Evolutionary conservation across 129 eudicot species (phyloP).

Genomic region (Daucus carota): DH1_v3.0 NC_030381.2:33952501-33953000

Average conservation of each 20-base stretch:
- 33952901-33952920: too few relatives aligned
- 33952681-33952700: neutral
- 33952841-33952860: neutral
- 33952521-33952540: slow-evolving; percentile 80
- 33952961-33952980: neutral
- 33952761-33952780: slow-evolving; percentile 64
- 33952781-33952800: slow-evolving; percentile 82
- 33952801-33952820: slow-evolving; percentile 28
- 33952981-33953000: neutral
- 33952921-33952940: too few relatives aligned
- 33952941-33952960: neutral
- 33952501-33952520: slow-evolving; percentile 68
- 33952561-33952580: slow-evolving; percentile 65
- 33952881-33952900: too few relatives aligned
- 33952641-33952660: neutral
- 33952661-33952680: neutral
- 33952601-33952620: slow-evolving; percentile 64
- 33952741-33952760: slow-evolving; percentile 63
- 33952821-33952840: neutral
- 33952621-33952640: slow-evolving; percentile 29
- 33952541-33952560: slow-evolving; percentile 79
- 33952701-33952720: slow-evolving; percentile 69
- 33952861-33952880: neutral
- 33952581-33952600: slow-evolving; percentile 58
- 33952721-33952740: slow-evolving; percentile 85